These are phyloP conservation scores for Calophaca sinica DNA, from an alignment of 306 rosid genomes.

Conservation along the genomic window DNA sequence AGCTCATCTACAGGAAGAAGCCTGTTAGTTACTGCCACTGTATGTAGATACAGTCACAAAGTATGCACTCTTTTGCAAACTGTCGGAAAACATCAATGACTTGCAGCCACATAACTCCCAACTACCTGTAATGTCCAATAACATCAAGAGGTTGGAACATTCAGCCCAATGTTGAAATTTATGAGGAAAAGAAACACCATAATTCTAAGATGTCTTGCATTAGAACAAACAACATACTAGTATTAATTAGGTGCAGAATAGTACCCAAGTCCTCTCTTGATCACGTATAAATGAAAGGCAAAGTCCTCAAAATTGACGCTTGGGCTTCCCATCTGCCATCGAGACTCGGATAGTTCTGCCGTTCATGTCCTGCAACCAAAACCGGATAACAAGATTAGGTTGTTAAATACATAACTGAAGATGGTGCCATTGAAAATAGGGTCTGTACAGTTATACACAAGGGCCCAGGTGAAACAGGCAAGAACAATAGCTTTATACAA, in stretches of 20 bases:
- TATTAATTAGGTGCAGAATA: constrained; percentile 22
- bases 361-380: constrained; percentile 70
- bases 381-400: constrained; percentile 37
- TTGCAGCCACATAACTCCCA: constrained; percentile 42
- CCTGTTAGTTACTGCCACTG: constrained; percentile 29
- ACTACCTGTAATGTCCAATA: constrained; percentile 42
- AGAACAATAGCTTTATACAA: not conserved
- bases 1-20: constrained; percentile 35
- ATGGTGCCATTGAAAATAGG: not conserved
- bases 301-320: constrained; percentile 64
- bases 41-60: constrained; percentile 25
- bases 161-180: not conserved
- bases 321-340: constrained; percentile 72
- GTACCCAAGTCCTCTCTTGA: constrained; percentile 51
- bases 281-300: constrained; percentile 21
- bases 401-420: constrained; percentile 1
- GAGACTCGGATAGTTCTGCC: constrained; percentile 88
- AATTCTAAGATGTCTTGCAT: not conserved
- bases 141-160: not conserved
- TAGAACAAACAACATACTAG: not conserved
- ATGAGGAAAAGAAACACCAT: constrained; percentile 4
- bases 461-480: not conserved
- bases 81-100: constrained; percentile 29
- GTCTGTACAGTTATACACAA: not conserved
- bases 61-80: constrained; percentile 29